These are phyloP conservation scores for Dactylonectria estremocensis DNA, from an alignment of 2,329 filamentous ascomycete genomes.

Conservation along the genomic window DNA sequence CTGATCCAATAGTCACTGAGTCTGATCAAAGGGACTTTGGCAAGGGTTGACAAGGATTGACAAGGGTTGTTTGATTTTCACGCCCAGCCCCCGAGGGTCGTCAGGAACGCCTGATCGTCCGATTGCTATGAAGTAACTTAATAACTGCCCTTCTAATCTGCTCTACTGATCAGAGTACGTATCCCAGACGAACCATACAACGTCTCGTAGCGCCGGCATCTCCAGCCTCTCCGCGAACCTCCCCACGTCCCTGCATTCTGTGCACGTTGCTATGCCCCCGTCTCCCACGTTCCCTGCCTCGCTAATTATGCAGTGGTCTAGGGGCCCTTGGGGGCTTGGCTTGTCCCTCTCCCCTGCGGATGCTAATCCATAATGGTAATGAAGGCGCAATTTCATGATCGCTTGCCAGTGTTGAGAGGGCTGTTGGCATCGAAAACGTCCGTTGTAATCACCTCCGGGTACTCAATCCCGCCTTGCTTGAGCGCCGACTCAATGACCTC, in stretches of 20 bases:
- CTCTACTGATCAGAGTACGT: constrained; percentile 28
- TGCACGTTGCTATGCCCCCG: constrained; percentile 19
- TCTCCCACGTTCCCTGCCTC: constrained; percentile 28
- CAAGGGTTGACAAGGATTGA: not conserved
- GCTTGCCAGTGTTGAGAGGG: constrained; percentile 71
- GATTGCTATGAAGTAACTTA: constrained; percentile 17
- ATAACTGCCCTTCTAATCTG: constrained; percentile 18
- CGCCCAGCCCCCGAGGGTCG: not conserved
- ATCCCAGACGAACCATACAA: constrained; percentile 47
- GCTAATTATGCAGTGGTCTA: constrained; percentile 22
- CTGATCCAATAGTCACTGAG: not conserved
- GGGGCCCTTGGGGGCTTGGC: not conserved
- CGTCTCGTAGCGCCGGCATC: constrained; percentile 40
- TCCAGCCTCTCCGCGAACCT: constrained; percentile 33
- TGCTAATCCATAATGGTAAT: not conserved
- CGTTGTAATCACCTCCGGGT: constrained; percentile 70
- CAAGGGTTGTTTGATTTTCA: constrained; percentile 3
- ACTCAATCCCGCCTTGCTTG: constrained; percentile 67
- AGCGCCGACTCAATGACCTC: constrained; percentile 74
- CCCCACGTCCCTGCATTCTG: constrained; percentile 20
- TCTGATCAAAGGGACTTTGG: not conserved
- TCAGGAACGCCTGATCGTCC: constrained; percentile 37
- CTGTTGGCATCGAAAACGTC: constrained; percentile 73
- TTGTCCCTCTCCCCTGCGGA: not conserved
- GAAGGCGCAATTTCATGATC: constrained; percentile 38